Percentiles rank a stretch among this genome's conserved stretches.
phyloP scores from a whole-genome alignment of 768 basidiomycete species.

The Amanita inopinata region DNA sequence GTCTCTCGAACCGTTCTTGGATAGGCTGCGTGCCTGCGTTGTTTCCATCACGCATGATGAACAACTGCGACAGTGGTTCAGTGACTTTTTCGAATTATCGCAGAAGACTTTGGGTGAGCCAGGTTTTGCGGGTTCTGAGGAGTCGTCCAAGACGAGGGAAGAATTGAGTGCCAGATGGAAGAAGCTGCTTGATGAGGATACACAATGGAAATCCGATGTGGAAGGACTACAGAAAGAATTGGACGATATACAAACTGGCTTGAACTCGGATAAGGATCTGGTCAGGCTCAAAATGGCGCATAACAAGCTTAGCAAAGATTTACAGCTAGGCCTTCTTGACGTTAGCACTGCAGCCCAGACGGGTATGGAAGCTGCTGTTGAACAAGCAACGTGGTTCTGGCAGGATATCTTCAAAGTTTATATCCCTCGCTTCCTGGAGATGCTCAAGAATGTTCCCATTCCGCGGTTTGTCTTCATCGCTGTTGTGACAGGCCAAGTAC shows the following conservation, averaged over 20 bases:
- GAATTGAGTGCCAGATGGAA: constrained; percentile 43
- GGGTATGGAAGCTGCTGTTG: constrained; percentile 42
- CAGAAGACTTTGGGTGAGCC: constrained; percentile 37
- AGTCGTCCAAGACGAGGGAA: constrained; percentile 30
- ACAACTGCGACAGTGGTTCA: constrained; percentile 43
- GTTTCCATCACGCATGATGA: constrained; percentile 43
- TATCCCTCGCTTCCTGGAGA: constrained; percentile 42
- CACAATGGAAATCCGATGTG: constrained; percentile 45
- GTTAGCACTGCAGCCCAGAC: constrained; percentile 27
- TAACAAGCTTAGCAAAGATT: constrained; percentile 32
- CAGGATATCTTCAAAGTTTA: constrained; percentile 78
- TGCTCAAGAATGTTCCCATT: constrained; percentile 56
- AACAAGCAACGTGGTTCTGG: constrained; percentile 69
- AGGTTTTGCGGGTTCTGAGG: constrained; percentile 44
- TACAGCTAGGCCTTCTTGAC: constrained; percentile 32
- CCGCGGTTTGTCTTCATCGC: constrained; percentile 37
- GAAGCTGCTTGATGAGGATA: constrained; percentile 33
- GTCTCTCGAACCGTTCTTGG: constrained; percentile 40
- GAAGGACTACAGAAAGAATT: constrained; percentile 36
- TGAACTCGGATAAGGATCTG: constrained; percentile 42
- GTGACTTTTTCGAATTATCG: constrained; percentile 40
- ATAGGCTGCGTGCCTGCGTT: constrained; percentile 31
- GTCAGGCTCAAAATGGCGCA: constrained; percentile 37
- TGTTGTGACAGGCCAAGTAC: neutral
- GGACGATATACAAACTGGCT: constrained; percentile 31